Base-by-base conservation (phyloP, 768 basidiomycete genomes). In the Termitomyces titanicus region DNA sequence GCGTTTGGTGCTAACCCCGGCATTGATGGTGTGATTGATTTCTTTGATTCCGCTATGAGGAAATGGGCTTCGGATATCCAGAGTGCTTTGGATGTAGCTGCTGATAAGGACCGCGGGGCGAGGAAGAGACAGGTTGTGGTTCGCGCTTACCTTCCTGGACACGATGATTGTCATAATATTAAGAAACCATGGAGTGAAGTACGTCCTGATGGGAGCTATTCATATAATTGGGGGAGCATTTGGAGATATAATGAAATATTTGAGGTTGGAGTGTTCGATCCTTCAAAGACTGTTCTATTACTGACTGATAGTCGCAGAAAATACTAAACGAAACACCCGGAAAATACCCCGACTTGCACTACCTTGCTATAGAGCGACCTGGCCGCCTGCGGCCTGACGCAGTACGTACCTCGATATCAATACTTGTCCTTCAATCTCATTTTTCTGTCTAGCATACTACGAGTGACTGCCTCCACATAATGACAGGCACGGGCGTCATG, bases 181-280 rank as follows among this genome's bases (percentile, higher is more conserved):
- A 66, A 68, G 20, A 54, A 72, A 56, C 82, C 83, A n/a, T 80
- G 76, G 78, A 64, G 53, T 34, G 70, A 72, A 56, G 72, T 82
- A 18, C 59, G 70, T 56, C 77, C 78, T 2, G 78, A 73, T 54
- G 55, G 59, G 37, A 74, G 74, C 71, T 71, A 74, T 29, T 83
- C 78, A 77, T 88, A 80, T 63, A 88, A 88, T 63, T 88, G 86
- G 86, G 78, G 73, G 0, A 75, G 78, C 68, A 85, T 88, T 46
- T 64, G 71, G 65, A 73, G 76, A 55, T 82, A 79, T 55, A 88
- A 88, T 56, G 63, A 68, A n/a, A 66, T 78, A 13, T 85, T 87
- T 61, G 70, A 84, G 78, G 85, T 85, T 37, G 20, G 72, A 64
- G 25, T 33, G 39, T 5, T 34, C 11, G 34, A 38, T 47, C 52